Evolutionary conservation across 164 flowering plant genomes (phyloP), one percentile per base, ranked within the genome.

Genomic region (Aristolochia contorta): DNA sequence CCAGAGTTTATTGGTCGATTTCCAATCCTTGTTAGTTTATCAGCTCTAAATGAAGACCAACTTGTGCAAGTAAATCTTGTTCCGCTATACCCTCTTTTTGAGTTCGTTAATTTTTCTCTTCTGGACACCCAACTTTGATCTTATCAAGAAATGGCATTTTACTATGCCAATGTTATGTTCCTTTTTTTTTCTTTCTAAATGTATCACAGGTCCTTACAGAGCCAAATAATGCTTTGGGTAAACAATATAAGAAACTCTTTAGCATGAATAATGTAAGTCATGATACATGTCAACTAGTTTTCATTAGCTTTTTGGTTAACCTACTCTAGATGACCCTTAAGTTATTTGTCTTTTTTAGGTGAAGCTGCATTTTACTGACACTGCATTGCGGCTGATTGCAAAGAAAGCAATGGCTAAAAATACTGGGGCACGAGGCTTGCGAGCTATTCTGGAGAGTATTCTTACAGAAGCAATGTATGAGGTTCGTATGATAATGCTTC

Each of bases 1-100:
- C 99, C 99, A 63, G 99, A 94, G 69, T 94, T 94, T 74, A 76
- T 91, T 71, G 99, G 99, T 32, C 97, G 99, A 51, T 89, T 94
- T 75, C 99, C 99, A 9, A 78, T 94, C 68, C 69, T 94, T 62
- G 96, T 88, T 73, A 89, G 90, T 75, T 76, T 94, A 66, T 78
- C 86, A 65, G 95, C 99, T 60, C 77, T 94, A 43, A 85, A 91
- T 47, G 99, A 91, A 71, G 89, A 85, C 67, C 99, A 94, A 67
- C 99, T 94, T 72, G 85, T 91, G 65, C 86, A 84, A 96, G 99
- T 94, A 77, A 43, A 9, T 7, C 43, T 12, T 58, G 13, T 37
- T 37, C 10, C 10, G 12, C 7, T 27, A 7, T 37, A 37, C 43
- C 12, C 7, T 1, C 22, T 25, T 24, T 57, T 48, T 27, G 14